Percentiles rank a stretch among this genome's conserved stretches.
phyloP scores from a whole-genome alignment of 2,329 filamentous ascomycete species.

The Fusarium abutilonis region DNA sequence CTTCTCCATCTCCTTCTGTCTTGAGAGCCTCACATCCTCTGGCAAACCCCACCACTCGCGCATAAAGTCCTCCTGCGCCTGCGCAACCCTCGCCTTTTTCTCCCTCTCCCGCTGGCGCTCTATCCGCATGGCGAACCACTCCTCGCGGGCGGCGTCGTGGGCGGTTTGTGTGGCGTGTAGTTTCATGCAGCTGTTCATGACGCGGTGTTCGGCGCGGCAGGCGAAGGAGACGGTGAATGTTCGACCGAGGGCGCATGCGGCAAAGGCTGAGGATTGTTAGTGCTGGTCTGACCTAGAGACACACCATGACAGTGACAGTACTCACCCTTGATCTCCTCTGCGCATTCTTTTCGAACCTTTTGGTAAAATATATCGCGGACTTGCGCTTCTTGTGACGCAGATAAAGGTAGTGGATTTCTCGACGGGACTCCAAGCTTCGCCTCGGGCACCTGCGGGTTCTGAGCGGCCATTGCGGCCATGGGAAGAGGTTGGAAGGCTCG shows the following conservation, averaged over 20 bases:
- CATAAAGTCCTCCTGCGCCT: slow-evolving; percentile 72
- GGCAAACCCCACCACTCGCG: slow-evolving; percentile 74
- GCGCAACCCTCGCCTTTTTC: slow-evolving; percentile 66
- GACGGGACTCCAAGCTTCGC: slow-evolving; percentile 62
- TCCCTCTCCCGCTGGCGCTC: slow-evolving; percentile 75
- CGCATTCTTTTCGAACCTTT: slow-evolving; percentile 79
- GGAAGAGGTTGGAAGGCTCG: slow-evolving; percentile 17
- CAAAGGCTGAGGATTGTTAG: slow-evolving; percentile 73
- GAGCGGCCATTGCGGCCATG: slow-evolving; percentile 50
- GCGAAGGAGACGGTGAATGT: slow-evolving; percentile 89
- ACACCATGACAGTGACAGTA: background rate
- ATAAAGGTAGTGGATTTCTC: slow-evolving; percentile 84
- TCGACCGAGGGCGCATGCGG: slow-evolving; percentile 84
- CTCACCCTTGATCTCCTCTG: slow-evolving; percentile 79
- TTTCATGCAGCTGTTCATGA: slow-evolving; percentile 96
- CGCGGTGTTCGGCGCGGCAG: slow-evolving; percentile 80
- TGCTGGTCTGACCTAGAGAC: slow-evolving; percentile 2
- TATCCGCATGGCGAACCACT: slow-evolving; percentile 87
- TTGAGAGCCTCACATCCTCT: slow-evolving; percentile 62
- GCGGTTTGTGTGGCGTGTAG: slow-evolving; percentile 83
- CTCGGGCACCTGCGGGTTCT: slow-evolving; percentile 49
- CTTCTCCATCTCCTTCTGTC: slow-evolving; percentile 58
- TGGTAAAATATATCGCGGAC: slow-evolving; percentile 84
- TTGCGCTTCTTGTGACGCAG: slow-evolving; percentile 81
- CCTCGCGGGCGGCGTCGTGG: slow-evolving; percentile 86